Conservation (phyloP, 2,329 filamentous ascomycete species). For the Chaetomiaceae sp. region DNA sequence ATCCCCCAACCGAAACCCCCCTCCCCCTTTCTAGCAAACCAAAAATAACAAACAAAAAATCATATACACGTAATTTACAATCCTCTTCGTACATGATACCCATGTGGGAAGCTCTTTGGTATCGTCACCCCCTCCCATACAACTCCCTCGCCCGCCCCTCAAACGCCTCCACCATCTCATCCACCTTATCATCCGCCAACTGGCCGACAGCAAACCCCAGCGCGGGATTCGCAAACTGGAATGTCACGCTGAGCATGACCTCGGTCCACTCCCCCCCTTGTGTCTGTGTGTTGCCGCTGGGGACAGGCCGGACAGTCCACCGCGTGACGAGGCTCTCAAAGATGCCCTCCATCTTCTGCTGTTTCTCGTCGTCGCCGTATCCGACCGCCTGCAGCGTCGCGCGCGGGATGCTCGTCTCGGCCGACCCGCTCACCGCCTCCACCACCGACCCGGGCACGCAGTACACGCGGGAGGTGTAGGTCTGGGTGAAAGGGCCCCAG, state of each 20-base stretch:
- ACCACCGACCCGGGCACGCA: conserved; percentile 70
- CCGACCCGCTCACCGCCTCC: conserved; percentile 67
- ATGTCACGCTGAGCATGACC: conserved; percentile 71
- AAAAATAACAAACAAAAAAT: conserved; percentile 7
- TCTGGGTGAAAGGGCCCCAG: conserved; percentile 78
- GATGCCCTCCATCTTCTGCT: conserved; percentile 38
- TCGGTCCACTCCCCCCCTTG: conserved; percentile 50
- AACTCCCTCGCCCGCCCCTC: conserved; percentile 69
- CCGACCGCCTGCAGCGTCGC: conserved; percentile 31
- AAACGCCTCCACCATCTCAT: conserved; percentile 89
- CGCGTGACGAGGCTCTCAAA: conserved; percentile 65
- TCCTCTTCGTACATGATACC: background rate
- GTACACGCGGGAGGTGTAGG: conserved; percentile 72
- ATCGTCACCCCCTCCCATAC: conserved; percentile 31
- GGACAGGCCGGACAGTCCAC: conserved; percentile 56
- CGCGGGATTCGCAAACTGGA: conserved; percentile 82
- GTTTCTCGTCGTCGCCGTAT: conserved; percentile 12
- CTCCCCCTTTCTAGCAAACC: conserved; percentile 1
- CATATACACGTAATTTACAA: background rate
- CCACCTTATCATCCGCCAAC: conserved; percentile 78
- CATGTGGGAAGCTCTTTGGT: background rate
- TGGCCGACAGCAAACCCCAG: conserved; percentile 78
- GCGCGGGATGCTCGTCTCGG: conserved; percentile 41
- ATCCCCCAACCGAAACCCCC: background rate
- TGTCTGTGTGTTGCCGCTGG: conserved; percentile 26